Conservation (phyloP, 179 eudicot species). For the Carnegiea gigantea region DNA sequence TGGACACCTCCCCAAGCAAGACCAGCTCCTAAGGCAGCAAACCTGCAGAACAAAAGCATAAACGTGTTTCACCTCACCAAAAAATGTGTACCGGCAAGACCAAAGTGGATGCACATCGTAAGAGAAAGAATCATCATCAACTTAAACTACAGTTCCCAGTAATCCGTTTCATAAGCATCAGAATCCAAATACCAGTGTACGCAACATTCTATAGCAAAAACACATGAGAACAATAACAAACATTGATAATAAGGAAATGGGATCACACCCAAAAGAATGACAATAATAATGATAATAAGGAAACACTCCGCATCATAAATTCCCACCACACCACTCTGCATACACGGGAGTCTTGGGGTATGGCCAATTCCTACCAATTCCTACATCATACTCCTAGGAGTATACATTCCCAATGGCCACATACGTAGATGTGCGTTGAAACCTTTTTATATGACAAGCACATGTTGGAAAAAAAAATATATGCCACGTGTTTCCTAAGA, state of each 20-base stretch:
- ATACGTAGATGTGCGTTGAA: no score
- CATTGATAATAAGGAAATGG: background rate
- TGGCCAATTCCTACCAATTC: no score
- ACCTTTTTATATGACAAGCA: no score
- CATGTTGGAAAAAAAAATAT: no score
- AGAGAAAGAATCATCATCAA: background rate
- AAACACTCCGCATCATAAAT: no score
- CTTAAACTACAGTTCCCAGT: background rate
- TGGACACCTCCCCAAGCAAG: slow-evolving; percentile 98
- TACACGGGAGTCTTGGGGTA: no score
- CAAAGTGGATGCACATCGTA: background rate
- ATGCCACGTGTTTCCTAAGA: no score
- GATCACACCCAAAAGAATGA: no score
- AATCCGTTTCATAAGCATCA: background rate
- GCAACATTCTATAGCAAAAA: background rate
- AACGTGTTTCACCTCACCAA: background rate
- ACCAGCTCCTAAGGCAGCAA: slow-evolving; percentile 97
- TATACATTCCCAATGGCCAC: no score
- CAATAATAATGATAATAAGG: no score
- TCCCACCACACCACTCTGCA: no score
- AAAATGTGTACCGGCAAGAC: background rate
- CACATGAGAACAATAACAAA: background rate
- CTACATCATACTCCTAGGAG: no score
- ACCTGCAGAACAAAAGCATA: slow-evolving; percentile 45
- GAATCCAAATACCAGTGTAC: background rate